These are phyloP conservation scores for Mallotus japonicus DNA, from an alignment of 441 rosid species.

Conservation along the genomic window DNA sequence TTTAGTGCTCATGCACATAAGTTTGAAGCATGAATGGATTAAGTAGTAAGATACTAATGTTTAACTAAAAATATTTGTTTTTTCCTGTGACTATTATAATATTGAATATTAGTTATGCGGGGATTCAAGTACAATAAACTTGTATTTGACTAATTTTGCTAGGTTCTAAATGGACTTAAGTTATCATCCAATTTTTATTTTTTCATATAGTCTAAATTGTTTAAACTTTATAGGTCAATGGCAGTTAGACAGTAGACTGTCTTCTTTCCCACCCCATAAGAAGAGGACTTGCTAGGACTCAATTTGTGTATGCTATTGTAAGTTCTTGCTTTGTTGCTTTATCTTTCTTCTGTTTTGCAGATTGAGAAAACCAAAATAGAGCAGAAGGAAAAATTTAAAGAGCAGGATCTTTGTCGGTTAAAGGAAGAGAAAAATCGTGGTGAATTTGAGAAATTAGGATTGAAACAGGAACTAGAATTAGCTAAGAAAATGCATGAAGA, in stretches of 20 bases:
- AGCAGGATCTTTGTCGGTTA: slow-evolving; percentile 48
- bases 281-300: not conserved
- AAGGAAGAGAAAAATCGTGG: slow-evolving; percentile 54
- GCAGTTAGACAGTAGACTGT: not conserved
- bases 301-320: not conserved
- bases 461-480: slow-evolving; percentile 66
- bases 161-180: not conserved
- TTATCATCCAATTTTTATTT: not conserved
- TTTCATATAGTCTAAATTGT: not conserved
- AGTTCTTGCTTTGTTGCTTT: slow-evolving; percentile 7
- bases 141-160: not conserved
- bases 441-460: slow-evolving; percentile 53
- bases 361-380: slow-evolving; percentile 65
- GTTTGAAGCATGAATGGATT: not conserved
- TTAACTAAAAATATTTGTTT: not conserved
- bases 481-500: slow-evolving; percentile 49
- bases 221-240: not conserved
- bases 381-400: slow-evolving; percentile 68
- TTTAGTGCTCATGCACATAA: not conserved
- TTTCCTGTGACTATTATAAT: not conserved
- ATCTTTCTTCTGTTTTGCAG: slow-evolving; percentile 40
- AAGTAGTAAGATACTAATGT: not conserved
- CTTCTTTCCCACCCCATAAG: slow-evolving; percentile 2
- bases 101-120: not conserved
- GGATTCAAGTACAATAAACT: not conserved